Base-by-base conservation (phyloP, 2,329 filamentous ascomycete species). In the Penicillium sp. region DNA sequence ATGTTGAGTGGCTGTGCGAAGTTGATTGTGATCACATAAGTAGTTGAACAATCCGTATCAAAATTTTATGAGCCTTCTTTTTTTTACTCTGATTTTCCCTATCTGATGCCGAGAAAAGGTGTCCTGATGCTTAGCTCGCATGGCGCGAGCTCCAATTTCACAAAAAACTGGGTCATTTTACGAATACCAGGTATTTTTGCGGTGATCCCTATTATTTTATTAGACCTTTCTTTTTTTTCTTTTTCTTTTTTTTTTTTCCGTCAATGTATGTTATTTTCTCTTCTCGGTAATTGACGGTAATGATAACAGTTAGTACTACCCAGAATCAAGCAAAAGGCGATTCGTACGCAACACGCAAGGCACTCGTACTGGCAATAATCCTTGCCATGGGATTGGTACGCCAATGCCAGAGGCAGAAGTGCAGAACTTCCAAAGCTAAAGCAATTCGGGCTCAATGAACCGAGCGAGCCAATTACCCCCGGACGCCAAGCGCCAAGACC, bases 401-500 rank as follows among this genome's bases (percentile, higher is more conserved):
- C 6, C 42, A 47, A 22, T 22, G 18, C 18, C 37, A 35, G 26
- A 40, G 43, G 43, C 43, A n/a, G 26, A 48, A 40, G 13, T 31
- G 22, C 53, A 50, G 44, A 54, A 37, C 22, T 16, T 7, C 16
- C 38, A 22, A 32, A 26, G 18, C 9, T 6, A 43, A 51, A 47
- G 24, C 40, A 52, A 43, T 43, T 55, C 18, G 10, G 55, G 58
- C 52, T 55, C 24, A 37, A 53, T 10, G 22, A 56, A 50, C 57
- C 58, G 56, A 61, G 43, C 46, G 32, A 53, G n/a, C 52, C 53
- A 57, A 55, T 58, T 46, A 34, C 49, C 53, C 45, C 51, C 49
- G n/a, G 40, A 61, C 48, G 60, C 61, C 60, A 63, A 64, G 60
- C 40, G 56, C 58, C 61, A 59, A 58, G 56, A 53, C 44, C 51